These are phyloP conservation scores for Cyclotella kingstonii DNA, from an alignment of 108 stramenopile genomes.

Conservation along the genomic window DNA sequence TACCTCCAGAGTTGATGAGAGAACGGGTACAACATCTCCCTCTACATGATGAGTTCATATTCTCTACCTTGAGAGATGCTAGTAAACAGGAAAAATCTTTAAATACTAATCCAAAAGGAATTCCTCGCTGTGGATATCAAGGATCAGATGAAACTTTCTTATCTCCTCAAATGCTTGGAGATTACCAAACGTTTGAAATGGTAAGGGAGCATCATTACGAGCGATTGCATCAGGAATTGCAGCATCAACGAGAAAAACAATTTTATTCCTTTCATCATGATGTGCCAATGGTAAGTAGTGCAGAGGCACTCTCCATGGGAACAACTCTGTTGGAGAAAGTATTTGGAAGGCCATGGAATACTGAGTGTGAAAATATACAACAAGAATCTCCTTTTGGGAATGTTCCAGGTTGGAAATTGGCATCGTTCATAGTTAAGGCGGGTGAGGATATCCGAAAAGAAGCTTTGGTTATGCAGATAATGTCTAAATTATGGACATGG, in stretches of 20 bases:
- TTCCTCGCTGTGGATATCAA: slow-evolving; percentile 39
- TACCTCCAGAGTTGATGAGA: slow-evolving; percentile 45
- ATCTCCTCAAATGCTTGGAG: slow-evolving; percentile 14
- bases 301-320: slow-evolving; percentile 25
- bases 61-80: too few species aligned
- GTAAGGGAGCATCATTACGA: slow-evolving; percentile 65
- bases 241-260: slow-evolving; percentile 25
- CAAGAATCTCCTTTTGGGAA: slow-evolving; percentile 74
- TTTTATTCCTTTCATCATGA: slow-evolving; percentile 9
- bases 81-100: too few species aligned
- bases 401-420: slow-evolving; percentile 77
- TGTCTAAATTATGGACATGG: slow-evolving; percentile 73
- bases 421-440: slow-evolving; percentile 85
- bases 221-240: slow-evolving; percentile 64
- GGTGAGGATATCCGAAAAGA: slow-evolving; percentile 91
- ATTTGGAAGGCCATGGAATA: slow-evolving; percentile 75
- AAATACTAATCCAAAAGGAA: slow-evolving; percentile 19
- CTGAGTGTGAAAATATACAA: slow-evolving; percentile 68
- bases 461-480: slow-evolving; percentile 87
- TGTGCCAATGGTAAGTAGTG: slow-evolving; percentile 8
- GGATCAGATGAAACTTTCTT: slow-evolving; percentile 19
- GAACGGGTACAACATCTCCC: neutral
- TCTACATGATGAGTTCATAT: too few species aligned
- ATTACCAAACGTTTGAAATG: slow-evolving; percentile 48
- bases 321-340: slow-evolving; percentile 64